Conservation (phyloP, 169 alveolate species). For the Plasmodium inui region DNA sequence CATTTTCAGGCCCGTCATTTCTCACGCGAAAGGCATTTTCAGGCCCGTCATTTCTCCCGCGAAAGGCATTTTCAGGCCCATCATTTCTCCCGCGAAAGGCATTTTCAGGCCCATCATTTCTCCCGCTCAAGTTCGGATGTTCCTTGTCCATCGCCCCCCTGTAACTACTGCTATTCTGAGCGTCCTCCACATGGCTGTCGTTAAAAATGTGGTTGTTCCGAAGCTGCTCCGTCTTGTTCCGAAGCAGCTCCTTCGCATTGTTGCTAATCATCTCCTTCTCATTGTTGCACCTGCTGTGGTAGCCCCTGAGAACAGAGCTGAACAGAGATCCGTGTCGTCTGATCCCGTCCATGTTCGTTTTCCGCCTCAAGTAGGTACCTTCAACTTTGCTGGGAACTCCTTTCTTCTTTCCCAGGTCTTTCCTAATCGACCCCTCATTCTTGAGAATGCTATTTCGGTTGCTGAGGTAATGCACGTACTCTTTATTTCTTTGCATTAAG, state of each 20-base stretch:
- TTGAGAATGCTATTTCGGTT: conserved; percentile 49
- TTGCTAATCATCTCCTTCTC: conserved; percentile 1
- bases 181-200: background rate
- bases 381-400: background rate
- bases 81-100: background rate
- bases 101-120: background rate
- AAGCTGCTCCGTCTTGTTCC: background rate
- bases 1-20: background rate
- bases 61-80: background rate
- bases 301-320: background rate
- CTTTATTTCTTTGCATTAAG: conserved; percentile 53
- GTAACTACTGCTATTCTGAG: background rate
- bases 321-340: background rate
- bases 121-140: background rate
- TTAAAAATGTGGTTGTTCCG: conserved; percentile 12
- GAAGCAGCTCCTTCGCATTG: too few relatives aligned
- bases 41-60: background rate
- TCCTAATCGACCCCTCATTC: conserved; percentile 22
- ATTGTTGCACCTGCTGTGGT: conserved; percentile 7
- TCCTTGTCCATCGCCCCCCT: background rate
- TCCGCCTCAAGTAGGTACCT: background rate
- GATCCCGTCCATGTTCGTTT: background rate
- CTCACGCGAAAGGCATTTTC: background rate
- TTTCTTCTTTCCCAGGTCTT: conserved; percentile 27
- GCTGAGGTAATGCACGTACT: conserved; percentile 57